Conservation (phyloP, 202 grass and related monocot genomes). For the Setaria italica region DNA sequence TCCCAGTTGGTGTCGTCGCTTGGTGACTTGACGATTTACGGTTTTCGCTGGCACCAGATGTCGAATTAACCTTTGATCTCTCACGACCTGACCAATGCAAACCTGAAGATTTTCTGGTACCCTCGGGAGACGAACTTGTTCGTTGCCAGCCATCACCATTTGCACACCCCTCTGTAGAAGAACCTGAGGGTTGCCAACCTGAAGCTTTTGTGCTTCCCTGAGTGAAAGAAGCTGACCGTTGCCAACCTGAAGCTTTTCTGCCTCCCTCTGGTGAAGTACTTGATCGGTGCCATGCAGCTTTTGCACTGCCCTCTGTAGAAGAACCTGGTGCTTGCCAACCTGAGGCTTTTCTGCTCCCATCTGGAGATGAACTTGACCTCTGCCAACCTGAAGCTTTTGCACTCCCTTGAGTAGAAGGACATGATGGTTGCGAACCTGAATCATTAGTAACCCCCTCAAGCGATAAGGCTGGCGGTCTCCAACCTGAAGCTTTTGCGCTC, state of each 20-base stretch:
- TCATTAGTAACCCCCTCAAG: conserved; percentile 18
- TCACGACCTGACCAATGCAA: conserved; percentile 44
- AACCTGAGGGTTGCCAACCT: conserved; percentile 27
- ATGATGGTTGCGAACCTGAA: conserved; percentile 1
- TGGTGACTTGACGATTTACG: conserved; percentile 37
- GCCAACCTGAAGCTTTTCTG: conserved; percentile 38
- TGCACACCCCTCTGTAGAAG: conserved; percentile 6
- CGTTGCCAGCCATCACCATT: conserved; percentile 39
- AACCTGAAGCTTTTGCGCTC: conserved; percentile 35
- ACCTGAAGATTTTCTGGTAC: conserved; percentile 42
- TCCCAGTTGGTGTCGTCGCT: conserved; percentile 41
- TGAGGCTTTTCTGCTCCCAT: conserved; percentile 38
- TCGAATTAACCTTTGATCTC: conserved; percentile 45
- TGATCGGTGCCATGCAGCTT: conserved; percentile 25
- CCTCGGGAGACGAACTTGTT: conserved; percentile 37
- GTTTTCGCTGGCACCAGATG: conserved; percentile 25
- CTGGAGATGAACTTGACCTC: conserved; percentile 10
- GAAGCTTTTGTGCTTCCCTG: conserved; percentile 40
- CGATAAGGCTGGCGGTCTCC: conserved; percentile 33
- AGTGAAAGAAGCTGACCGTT: conserved; percentile 16
- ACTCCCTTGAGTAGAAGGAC: not conserved
- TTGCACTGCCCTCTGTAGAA: not conserved
- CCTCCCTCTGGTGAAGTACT: conserved; percentile 33
- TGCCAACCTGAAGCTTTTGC: conserved; percentile 43
- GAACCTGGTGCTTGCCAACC: conserved; percentile 9